Evolutionary conservation across 305 asterid genomes (phyloP), one percentile per base, ranked within the genome.

Genomic region (Solanum hybrid): DNA sequence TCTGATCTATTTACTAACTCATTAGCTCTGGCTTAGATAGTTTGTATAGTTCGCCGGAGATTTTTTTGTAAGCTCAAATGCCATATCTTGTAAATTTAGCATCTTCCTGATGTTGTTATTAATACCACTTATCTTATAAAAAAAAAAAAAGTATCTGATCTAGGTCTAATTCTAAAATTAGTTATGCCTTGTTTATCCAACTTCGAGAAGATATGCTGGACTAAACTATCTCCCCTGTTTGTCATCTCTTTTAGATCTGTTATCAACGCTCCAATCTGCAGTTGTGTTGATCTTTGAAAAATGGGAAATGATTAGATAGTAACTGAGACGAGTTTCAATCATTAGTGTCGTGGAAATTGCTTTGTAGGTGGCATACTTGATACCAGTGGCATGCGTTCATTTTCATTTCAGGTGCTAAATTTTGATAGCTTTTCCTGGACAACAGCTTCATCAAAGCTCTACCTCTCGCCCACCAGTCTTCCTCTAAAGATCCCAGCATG

Each of bases 401-500:
- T 82, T 87, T 89, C 87, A 22, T 85, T 85, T 85, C 93, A 98
- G 99, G 99, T 97, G 60, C 94, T 98, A 85, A 92, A 94, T 91
- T 95, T 97, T 88, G 99, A 98, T 90, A 92, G 94, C 89, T 94
- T 92, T 93, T 94, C 98, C 88, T 96, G 99, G 99, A 93, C 96
- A 77, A 91, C 92, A 51, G 96, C 98, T 90, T 95, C 99, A 73
- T 96, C 99, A 90, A 98, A 95, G 93, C 97, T 94, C 86, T 96
- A 94, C 92, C 99, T 94, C 91, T 98, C 99, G 51, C 99, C 99
- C 5, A 94, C 97, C 86, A 96, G 95, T 92, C 94, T 96, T 90
- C 99, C 98, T 3, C 93, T 96, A 37, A 98, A 96, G 92, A 96
- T 98, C 66, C 99, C 99, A 60, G 97, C 99, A 87, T 98, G 99